A percentile compares a stretch with the other conserved stretches of the same genome.
These are phyloP conservation scores for Coccomyxa subellipsoidea DNA, from an alignment of 163 green algal genomes.

Conservation along the genomic window DNA sequence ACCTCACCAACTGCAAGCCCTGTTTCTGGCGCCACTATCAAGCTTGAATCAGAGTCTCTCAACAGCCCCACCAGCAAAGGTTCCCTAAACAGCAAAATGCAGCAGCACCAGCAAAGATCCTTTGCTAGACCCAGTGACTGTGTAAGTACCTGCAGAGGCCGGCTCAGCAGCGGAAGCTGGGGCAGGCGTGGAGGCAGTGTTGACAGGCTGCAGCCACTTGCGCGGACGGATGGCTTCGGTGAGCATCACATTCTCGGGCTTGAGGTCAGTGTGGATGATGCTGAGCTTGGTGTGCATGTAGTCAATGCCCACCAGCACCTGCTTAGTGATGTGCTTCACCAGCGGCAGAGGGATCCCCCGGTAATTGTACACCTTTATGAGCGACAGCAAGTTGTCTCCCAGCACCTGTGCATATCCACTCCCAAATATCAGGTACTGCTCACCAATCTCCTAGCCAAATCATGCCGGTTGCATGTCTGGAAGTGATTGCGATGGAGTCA, in stretches of 20 bases:
- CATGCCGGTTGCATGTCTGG: too few species aligned
- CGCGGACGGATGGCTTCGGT: conserved; percentile 30
- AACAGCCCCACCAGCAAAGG: too few species aligned
- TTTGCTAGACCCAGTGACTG: background rate
- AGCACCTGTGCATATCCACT: conserved; percentile 62
- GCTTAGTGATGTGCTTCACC: conserved; percentile 24
- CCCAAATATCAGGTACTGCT: background rate
- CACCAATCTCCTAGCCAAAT: too few species aligned
- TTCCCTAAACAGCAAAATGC: too few species aligned
- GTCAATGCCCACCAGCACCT: conserved; percentile 84
- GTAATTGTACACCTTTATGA: conserved; percentile 96
- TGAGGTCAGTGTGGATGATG: conserved; percentile 88
- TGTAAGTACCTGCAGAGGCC: background rate
- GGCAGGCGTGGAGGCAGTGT: background rate
- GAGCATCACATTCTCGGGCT: conserved; percentile 99
- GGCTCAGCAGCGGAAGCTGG: background rate
- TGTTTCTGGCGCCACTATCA: too few species aligned
- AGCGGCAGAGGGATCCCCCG: conserved; percentile 41
- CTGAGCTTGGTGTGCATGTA: conserved; percentile 79
- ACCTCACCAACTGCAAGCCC: too few species aligned
- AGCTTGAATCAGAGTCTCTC: too few species aligned
- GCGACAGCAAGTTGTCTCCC: conserved; percentile 96
- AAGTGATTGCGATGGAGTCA: too few species aligned
- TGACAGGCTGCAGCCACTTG: conserved; percentile 17
- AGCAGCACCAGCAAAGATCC: background rate